Base-by-base conservation (phyloP, 495 filamentous ascomycete species). In the Penicillium soppii region DNA sequence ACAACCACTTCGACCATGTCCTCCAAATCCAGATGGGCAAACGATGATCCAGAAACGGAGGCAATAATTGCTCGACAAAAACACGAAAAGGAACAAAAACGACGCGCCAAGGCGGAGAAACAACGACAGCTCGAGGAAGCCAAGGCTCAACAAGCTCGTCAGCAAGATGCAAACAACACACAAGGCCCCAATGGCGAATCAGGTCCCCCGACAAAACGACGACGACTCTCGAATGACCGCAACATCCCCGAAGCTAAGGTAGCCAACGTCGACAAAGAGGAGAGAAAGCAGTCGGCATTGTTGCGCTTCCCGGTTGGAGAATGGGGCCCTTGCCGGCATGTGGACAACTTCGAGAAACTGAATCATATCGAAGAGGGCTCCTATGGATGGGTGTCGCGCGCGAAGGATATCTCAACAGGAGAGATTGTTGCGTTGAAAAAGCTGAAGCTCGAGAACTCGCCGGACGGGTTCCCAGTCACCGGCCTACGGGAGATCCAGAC, bases 291-390 rank as follows among this genome's bases (percentile, higher is more conserved):
- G 38, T 59, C 68, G 15, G 66, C 77, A 43, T 77, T 95, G 12
- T 70, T 96, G 19, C 82, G 88, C 15, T 94, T 92, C 66, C 79
- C 85, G 20, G 71, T 77, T 38, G 77, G 78, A 17, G 72, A 76
- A 66, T 95, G 92, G 81, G 81, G 82, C 29, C 82, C 82, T 35
- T 89, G 87, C 61, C 79, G 90, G 56, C 86, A 89, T 73, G 86
- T 96, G 40, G 87, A 92, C 66, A 87, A 91, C 65, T 97, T 91
- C 68, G 89, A 96, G 66, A 85, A 85, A 52, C 73, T 98, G 53
- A 98, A 98, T 61, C 88, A 94, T 69, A 98, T 98, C 61, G 94
- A 97, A 66, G 94, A 98, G 68, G 94, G 94, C 44, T 88, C 90
- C 1, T 98, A 97, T 71, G 94, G 94, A 43, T 92, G 85, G 82